Percentiles rank a stretch among this genome's conserved stretches.
Evolutionary conservation across 495 filamentous ascomycete genomes (phyloP).

Genomic region (Cenococcum geophilum): DNA sequence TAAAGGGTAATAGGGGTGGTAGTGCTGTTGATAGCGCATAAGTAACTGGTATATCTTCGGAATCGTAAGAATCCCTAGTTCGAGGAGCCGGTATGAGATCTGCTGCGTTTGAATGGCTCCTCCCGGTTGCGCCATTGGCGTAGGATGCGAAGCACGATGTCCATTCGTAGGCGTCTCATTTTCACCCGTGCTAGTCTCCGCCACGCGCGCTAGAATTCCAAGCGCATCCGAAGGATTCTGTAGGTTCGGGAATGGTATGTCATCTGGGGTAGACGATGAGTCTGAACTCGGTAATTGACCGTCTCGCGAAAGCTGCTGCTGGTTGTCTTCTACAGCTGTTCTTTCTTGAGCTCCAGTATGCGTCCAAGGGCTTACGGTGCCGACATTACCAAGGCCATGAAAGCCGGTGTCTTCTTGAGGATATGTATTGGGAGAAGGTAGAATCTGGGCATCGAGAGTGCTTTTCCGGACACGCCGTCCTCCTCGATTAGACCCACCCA

Average conservation of each 20-base stretch:
- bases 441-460: slow-evolving; percentile 31
- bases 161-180: slow-evolving; percentile 9
- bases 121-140: slow-evolving; percentile 10
- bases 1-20: slow-evolving; percentile 58
- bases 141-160: not conserved
- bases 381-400: slow-evolving; percentile 28
- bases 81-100: slow-evolving; percentile 47
- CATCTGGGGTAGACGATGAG: slow-evolving; percentile 36
- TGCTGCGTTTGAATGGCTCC: slow-evolving; percentile 12
- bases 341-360: slow-evolving; percentile 6
- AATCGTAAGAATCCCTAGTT: slow-evolving; percentile 45
- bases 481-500: slow-evolving; percentile 57
- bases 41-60: slow-evolving; percentile 48
- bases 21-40: slow-evolving; percentile 49
- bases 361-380: slow-evolving; percentile 23
- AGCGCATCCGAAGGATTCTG: slow-evolving; percentile 46
- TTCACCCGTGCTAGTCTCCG: slow-evolving; percentile 36
- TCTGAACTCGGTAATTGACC: slow-evolving; percentile 29
- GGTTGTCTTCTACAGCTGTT: not conserved
- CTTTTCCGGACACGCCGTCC: slow-evolving; percentile 54
- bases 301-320: slow-evolving; percentile 37
- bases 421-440: slow-evolving; percentile 9
- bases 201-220: slow-evolving; percentile 45
- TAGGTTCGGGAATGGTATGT: slow-evolving; percentile 39
- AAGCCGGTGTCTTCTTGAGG: slow-evolving; percentile 17